Evolutionary conservation across 805 yeast genomes (phyloP).

Genomic region (Diddensiella caesifluorescens): DNA sequence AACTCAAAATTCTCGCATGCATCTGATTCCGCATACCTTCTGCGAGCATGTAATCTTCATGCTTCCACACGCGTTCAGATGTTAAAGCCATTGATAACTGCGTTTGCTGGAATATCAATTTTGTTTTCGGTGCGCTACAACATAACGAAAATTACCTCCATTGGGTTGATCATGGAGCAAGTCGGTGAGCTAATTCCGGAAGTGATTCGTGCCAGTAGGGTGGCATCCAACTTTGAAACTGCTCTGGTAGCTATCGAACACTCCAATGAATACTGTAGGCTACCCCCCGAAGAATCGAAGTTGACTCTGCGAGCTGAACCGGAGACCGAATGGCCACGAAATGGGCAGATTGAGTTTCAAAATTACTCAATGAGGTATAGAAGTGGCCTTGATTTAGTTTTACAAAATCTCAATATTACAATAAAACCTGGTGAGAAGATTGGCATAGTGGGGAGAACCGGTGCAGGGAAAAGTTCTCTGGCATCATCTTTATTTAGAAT

Average conservation of each 20-base stretch:
- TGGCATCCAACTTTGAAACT: constrained; percentile 88
- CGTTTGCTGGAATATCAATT: constrained; percentile 60
- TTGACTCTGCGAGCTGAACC: constrained; percentile 59
- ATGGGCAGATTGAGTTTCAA: constrained; percentile 58
- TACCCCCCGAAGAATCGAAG: constrained; percentile 53
- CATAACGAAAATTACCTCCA: constrained; percentile 61
- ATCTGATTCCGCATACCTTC: constrained; percentile 76
- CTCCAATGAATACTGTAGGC: constrained; percentile 25
- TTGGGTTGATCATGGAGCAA: constrained; percentile 82
- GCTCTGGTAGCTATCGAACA: constrained; percentile 71
- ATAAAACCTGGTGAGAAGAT: constrained; percentile 70
- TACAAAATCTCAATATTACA: constrained; percentile 55
- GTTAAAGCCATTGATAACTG: constrained; percentile 47
- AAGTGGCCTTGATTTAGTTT: constrained; percentile 61
- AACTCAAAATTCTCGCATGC: constrained; percentile 51
- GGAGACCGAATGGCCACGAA: constrained; percentile 58
- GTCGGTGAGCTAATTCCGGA: constrained; percentile 80
- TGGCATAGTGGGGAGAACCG: constrained; percentile 85
- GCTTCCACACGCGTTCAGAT: constrained; percentile 64
- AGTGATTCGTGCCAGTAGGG: constrained; percentile 82
- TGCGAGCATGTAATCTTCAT: constrained; percentile 84
- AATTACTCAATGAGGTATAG: constrained; percentile 65
- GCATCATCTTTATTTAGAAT: constrained; percentile 63
- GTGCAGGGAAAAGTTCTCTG: constrained; percentile 81
- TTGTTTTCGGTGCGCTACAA: constrained; percentile 47